These are phyloP conservation scores for Tylopilus vinaceipallidus DNA, from an alignment of 768 basidiomycete genomes.

Conservation along the genomic window DNA sequence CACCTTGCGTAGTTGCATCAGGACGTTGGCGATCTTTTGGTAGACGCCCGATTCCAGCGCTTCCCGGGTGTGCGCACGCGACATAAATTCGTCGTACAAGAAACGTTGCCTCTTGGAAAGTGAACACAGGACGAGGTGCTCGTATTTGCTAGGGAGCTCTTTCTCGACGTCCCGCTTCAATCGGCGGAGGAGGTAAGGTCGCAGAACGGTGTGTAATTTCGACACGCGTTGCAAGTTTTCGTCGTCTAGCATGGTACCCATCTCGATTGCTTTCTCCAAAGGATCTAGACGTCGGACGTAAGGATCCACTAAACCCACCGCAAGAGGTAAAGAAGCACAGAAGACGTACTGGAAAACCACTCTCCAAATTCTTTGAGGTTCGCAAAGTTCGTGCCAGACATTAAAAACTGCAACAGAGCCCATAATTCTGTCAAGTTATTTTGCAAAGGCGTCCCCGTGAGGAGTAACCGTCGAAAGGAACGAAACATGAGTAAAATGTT, in stretches of 20 bases:
- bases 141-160: constrained; percentile 90
- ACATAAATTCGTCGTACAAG: constrained; percentile 96
- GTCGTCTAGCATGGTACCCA: constrained; percentile 70
- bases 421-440: constrained; percentile 96
- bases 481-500: constrained; percentile 87
- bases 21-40: constrained; percentile 87
- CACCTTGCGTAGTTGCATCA: constrained; percentile 98
- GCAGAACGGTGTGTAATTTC: constrained; percentile 91
- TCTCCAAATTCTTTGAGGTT: constrained; percentile 91
- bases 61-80: constrained; percentile 76
- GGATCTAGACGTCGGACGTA: constrained; percentile 58
- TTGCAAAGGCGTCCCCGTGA: constrained; percentile 95
- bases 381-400: constrained; percentile 86
- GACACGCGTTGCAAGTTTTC: constrained; percentile 82
- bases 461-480: constrained; percentile 78
- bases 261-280: constrained; percentile 90
- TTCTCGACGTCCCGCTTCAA: constrained; percentile 98
- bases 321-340: too few species aligned
- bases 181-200: constrained; percentile 93
- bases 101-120: constrained; percentile 93
- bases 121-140: constrained; percentile 85
- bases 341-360: constrained; percentile 88
- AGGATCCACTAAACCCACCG: too few species aligned
- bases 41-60: constrained; percentile 84
- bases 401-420: constrained; percentile 92